These are phyloP conservation scores for Pyricularia pennisetigena DNA, from an alignment of 2,329 filamentous ascomycete species.

Conservation along the genomic window DNA sequence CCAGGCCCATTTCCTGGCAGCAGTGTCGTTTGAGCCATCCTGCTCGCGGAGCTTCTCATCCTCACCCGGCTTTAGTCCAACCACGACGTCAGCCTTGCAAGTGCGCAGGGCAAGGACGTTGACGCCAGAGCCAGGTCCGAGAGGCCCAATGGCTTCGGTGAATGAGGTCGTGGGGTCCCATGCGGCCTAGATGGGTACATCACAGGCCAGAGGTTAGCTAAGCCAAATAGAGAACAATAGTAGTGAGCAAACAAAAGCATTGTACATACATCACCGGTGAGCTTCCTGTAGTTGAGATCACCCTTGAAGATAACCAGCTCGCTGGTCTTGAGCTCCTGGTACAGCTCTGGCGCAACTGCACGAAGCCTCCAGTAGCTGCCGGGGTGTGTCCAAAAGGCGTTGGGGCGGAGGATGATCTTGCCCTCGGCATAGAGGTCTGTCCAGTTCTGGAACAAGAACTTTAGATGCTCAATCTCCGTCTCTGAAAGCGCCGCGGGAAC, in stretches of 20 bases:
- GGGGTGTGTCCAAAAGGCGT: conserved; percentile 82
- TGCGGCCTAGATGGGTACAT: conserved; percentile 36
- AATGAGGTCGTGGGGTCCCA: conserved; percentile 91
- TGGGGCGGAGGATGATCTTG: conserved; percentile 71
- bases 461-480: conserved; percentile 55
- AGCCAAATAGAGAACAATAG: not conserved
- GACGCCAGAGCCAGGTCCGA: conserved; percentile 72
- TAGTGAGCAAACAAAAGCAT: not conserved
- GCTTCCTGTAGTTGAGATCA: conserved; percentile 90
- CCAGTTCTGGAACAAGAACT: conserved; percentile 78
- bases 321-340: conserved; percentile 68
- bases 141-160: conserved; percentile 69
- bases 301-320: conserved; percentile 96
- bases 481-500: conserved; percentile 54
- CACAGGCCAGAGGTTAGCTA: not conserved
- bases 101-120: conserved; percentile 83
- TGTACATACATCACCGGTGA: conserved; percentile 70
- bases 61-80: conserved; percentile 67
- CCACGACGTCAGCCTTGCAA: conserved; percentile 93
- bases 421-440: conserved; percentile 71
- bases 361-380: conserved; percentile 88
- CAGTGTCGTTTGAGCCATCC: conserved; percentile 59
- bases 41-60: conserved; percentile 68
- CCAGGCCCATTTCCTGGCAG: conserved; percentile 85
- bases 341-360: conserved; percentile 52